These are phyloP conservation scores for Exserohilum rostratum DNA, from an alignment of 2,329 filamentous ascomycete genomes.

Conservation along the genomic window DNA sequence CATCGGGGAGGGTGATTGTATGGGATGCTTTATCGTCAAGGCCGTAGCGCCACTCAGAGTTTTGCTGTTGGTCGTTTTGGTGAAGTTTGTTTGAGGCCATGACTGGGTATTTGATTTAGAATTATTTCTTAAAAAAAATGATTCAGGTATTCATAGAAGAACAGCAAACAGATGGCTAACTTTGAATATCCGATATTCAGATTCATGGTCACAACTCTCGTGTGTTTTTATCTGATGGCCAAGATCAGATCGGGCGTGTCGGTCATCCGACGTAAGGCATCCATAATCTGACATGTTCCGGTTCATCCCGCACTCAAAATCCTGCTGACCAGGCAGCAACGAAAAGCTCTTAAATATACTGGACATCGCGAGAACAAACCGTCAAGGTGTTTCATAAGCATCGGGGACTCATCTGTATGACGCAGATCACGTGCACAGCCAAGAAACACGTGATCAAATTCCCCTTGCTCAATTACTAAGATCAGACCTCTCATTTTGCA, in stretches of 20 bases:
- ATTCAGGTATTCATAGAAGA: no score
- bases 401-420: no score
- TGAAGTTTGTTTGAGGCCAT: background rate
- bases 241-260: background rate
- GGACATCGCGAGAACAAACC: background rate
- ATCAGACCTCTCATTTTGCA: no score
- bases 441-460: no score
- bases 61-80: background rate
- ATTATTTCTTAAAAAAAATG: background rate
- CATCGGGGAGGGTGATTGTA: conserved; percentile 42
- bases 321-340: conserved; percentile 2
- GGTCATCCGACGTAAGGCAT: conserved; percentile 1
- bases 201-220: background rate
- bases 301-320: background rate
- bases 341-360: no score
- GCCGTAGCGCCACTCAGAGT: conserved; percentile 16
- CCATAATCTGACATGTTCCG: background rate
- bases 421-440: no score
- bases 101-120: background rate
- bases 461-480: no score
- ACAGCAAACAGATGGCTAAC: no score
- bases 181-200: no score
- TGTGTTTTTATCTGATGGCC: background rate
- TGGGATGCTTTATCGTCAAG: conserved; percentile 35
- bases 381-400: no score